Conservation (phyloP, 345 rosid genomes). For the Salix dunnii region DNA sequence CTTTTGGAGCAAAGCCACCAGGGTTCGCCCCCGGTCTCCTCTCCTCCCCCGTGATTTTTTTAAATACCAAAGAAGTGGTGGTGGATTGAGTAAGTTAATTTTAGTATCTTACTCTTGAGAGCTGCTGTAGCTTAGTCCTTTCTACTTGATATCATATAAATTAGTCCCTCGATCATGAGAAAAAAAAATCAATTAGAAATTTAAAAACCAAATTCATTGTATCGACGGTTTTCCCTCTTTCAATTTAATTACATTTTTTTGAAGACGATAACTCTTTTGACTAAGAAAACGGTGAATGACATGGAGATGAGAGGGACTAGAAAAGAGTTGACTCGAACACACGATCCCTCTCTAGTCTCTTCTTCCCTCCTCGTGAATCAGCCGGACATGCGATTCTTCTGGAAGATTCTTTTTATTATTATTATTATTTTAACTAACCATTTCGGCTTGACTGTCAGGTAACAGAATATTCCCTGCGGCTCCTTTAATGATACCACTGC, state of each 20-base stretch:
- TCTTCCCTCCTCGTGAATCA: not conserved
- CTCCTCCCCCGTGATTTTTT: not conserved
- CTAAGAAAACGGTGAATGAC: not conserved
- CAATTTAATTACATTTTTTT: too few species aligned
- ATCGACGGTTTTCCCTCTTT: too few species aligned
- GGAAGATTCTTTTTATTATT: not conserved
- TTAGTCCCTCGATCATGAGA: not conserved
- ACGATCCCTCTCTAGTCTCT: not conserved
- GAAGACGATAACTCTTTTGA: not conserved
- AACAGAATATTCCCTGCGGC: too few species aligned
- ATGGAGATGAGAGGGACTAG: not conserved
- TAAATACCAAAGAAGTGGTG: not conserved
- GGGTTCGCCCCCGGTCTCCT: not conserved
- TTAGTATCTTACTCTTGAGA: not conserved
- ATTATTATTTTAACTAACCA: not conserved
- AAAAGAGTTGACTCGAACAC: not conserved
- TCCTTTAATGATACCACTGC: too few species aligned
- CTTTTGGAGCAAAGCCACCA: too few species aligned
- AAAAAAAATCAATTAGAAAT: too few species aligned
- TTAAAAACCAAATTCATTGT: too few species aligned
- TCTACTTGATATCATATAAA: not conserved
- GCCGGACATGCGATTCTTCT: not conserved
- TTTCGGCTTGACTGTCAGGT: too few species aligned
- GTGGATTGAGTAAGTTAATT: not conserved
- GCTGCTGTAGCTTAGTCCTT: not conserved